These are phyloP conservation scores for Aspergillus unguis DNA, from an alignment of 2,329 filamentous ascomycete species.

Conservation along the genomic window DNA sequence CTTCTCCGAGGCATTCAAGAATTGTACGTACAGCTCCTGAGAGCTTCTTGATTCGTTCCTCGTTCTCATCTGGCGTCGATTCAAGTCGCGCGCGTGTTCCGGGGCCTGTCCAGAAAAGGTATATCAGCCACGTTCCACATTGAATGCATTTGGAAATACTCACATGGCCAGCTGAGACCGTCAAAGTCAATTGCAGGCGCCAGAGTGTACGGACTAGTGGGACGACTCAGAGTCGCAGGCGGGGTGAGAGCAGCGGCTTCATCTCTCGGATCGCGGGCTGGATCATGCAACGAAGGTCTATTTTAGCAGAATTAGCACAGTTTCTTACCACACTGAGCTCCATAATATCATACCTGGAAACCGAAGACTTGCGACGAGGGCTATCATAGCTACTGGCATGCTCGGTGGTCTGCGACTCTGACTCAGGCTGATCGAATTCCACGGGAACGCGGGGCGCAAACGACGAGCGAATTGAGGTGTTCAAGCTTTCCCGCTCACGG, in stretches of 20 bases:
- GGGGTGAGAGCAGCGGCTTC: constrained; percentile 50
- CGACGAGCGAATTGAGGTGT: constrained; percentile 57
- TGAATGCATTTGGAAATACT: constrained; percentile 23
- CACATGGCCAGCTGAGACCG: constrained; percentile 52
- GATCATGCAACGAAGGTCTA: constrained; percentile 43
- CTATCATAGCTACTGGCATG: constrained; percentile 18
- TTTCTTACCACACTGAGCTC: not conserved
- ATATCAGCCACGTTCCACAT: constrained; percentile 9
- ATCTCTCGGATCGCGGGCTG: constrained; percentile 54
- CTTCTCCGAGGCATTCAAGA: constrained; percentile 64
- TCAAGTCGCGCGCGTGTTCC: constrained; percentile 53
- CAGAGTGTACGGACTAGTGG: constrained; percentile 49
- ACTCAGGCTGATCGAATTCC: constrained; percentile 28
- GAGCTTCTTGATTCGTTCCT: constrained; percentile 58
- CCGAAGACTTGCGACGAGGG: constrained; percentile 17
- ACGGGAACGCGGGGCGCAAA: constrained; percentile 44
- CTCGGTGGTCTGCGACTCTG: constrained; percentile 13
- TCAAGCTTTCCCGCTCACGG: constrained; percentile 56
- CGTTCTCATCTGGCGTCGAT: constrained; percentile 56
- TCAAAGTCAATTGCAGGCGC: constrained; percentile 52
- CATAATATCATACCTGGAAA: constrained; percentile 25
- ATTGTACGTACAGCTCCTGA: constrained; percentile 62
- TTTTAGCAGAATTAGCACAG: constrained; percentile 1
- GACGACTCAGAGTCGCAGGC: constrained; percentile 50
- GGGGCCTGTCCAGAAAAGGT: constrained; percentile 30